These are phyloP conservation scores for Rhododendron williamsianum DNA, from an alignment of 148 eudicot genomes.

Conservation along the genomic window DNA sequence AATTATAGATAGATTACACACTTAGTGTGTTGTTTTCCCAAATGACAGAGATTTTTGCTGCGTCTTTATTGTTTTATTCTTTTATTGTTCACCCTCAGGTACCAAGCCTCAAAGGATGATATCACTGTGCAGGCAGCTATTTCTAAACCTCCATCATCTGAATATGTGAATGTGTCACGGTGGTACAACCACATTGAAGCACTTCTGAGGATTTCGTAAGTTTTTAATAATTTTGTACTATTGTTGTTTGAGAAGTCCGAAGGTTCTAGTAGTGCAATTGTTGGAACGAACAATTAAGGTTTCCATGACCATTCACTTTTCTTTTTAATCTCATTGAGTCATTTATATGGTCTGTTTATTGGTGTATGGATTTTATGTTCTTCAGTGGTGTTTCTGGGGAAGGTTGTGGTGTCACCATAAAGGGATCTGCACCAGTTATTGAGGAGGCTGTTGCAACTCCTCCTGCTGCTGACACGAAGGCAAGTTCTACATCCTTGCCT, in stretches of 20 bases:
- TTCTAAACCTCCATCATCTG: constrained; percentile 53
- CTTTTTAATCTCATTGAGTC: background rate
- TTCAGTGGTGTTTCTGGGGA: constrained; percentile 80
- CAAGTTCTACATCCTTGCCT: constrained; percentile 7
- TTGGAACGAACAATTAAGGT: background rate
- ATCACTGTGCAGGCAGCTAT: constrained; percentile 61
- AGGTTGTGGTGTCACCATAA: constrained; percentile 70
- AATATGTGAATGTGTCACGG: constrained; percentile 63
- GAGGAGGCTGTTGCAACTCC: constrained; percentile 64
- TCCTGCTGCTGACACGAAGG: constrained; percentile 68
- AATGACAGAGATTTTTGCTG: background rate
- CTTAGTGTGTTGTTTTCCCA: background rate
- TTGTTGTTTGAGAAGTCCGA: background rate
- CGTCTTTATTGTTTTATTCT: background rate
- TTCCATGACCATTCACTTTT: background rate
- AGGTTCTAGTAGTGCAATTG: background rate
- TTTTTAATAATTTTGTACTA: background rate
- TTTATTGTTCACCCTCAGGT: constrained; percentile 31
- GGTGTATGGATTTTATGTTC: background rate
- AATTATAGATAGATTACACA: background rate
- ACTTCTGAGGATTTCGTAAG: constrained; percentile 92
- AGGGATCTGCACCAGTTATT: constrained; percentile 59
- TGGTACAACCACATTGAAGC: constrained; percentile 93
- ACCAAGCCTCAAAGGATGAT: constrained; percentile 95
- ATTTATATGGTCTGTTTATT: background rate